Base-by-base conservation (phyloP, 768 basidiomycete species). In the Russula ochroleuca region DNA sequence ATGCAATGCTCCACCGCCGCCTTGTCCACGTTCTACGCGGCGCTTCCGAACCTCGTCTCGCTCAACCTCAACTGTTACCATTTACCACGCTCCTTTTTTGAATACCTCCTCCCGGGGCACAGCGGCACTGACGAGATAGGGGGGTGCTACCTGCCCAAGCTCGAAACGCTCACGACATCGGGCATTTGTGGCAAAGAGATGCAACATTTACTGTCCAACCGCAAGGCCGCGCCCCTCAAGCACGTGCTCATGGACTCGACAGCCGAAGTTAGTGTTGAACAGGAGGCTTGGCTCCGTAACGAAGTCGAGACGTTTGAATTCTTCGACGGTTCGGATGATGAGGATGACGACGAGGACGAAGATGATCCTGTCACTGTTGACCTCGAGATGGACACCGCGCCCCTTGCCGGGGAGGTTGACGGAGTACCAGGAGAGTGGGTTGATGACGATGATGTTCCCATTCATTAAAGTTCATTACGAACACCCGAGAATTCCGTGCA, bases 311-410 rank as follows among this genome's bases (percentile, higher is more conserved):
- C 73, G 37, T 77, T 88, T 17, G 81, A 81, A 13, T 80, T 76
- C 65, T 88, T 85, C 64, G 84, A 83, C 54, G 70, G 66, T 35
- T 72, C 82, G 38, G 85, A 84, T 50, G 78, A 78, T 51, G 78
- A 78, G 35, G 85, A n/a, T n/a, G n/a, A 83, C 55, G 73, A 83
- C 55, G 73, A 57, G 3, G 55, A 40, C 7, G 51, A 52, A 0
- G 51, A 55, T 5, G 52, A 72, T n/a, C 59, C 58, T 21, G 59
- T 67, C 8, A 48, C 51, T 35, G 21, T 21, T 5, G 63, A 57
- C 48, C 23, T 64, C 19, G 75, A 49, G 69, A 69, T 15, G 75
- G 72, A 10, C 57, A 65, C 1, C n/a, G 17, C 17, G 19, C 57
- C 23, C 33, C 19, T 41, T 3, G 41, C 60, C 7, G 68, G 63